phyloP scores from a whole-genome alignment of 129 eudicot genomes.

The Heracleum sosnowskyi region DNA sequence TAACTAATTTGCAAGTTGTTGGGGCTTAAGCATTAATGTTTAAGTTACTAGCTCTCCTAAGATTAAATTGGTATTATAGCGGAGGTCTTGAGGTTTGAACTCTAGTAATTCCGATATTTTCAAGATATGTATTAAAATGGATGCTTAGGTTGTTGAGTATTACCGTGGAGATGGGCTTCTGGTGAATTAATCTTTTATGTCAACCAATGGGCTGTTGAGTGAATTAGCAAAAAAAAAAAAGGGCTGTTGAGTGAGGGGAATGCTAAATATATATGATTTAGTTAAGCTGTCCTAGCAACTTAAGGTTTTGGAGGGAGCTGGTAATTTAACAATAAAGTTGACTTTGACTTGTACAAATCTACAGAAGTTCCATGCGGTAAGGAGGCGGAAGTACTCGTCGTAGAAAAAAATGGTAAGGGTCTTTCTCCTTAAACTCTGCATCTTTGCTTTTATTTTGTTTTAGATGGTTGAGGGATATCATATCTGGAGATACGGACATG shows the following conservation, averaged over 20 bases:
- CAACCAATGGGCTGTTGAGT: background rate
- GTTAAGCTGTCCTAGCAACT: background rate
- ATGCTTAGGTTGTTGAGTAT: background rate
- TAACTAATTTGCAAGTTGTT: background rate
- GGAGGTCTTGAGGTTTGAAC: background rate
- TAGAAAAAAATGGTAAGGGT: no score
- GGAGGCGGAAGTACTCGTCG: no score
- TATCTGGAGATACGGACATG: no score
- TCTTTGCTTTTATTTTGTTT: no score
- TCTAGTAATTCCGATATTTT: background rate
- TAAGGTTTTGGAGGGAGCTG: background rate
- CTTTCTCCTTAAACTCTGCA: no score
- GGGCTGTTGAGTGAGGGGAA: background rate
- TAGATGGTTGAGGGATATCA: no score
- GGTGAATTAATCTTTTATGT: background rate
- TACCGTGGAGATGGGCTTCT: background rate
- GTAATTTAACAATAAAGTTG: background rate
- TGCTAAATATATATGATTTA: background rate
- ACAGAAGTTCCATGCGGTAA: no score
- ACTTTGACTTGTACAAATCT: background rate
- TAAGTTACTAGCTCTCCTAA: background rate
- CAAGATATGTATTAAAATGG: background rate
- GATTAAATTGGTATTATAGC: background rate
- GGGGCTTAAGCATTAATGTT: background rate
- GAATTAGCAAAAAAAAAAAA: no score